Conservation (phyloP, 208 protist genomes). For the Endotrypanum monterogeii region DNA sequence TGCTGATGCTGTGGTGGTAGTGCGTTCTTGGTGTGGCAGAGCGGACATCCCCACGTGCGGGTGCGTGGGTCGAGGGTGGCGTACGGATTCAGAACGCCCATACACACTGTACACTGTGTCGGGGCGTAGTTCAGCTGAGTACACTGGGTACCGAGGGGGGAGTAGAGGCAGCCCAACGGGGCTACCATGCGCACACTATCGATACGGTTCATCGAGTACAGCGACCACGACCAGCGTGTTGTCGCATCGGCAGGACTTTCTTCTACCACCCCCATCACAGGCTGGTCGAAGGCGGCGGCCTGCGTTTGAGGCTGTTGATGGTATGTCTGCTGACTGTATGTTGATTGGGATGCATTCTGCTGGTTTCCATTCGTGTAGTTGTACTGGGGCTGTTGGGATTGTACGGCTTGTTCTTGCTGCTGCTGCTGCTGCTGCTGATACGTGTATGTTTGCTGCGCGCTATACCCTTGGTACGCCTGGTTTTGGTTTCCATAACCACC, state of each 20-base stretch:
- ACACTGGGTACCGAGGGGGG: conserved; percentile 92
- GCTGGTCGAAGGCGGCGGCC: conserved; percentile 11
- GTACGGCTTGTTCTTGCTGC: conserved; percentile 11
- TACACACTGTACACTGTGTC: conserved; percentile 92
- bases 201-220: conserved; percentile 94
- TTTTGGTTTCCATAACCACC: conserved; percentile 23
- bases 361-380: conserved; percentile 23
- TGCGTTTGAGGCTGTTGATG: conserved; percentile 38
- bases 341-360: conserved; percentile 9
- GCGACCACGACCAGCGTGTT: conserved; percentile 95
- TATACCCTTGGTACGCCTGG: conserved; percentile 31
- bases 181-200: conserved; percentile 95
- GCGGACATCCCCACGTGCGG: conserved; percentile 93
- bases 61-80: conserved; percentile 68
- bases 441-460: conserved; percentile 8
- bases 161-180: conserved; percentile 96
- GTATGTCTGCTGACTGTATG: conserved; percentile 22
- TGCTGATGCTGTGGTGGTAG: conserved; percentile 96
- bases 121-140: conserved; percentile 94
- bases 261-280: conserved; percentile 27
- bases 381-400: conserved; percentile 28
- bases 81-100: conserved; percentile 95
- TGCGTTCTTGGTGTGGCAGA: conserved; percentile 94
- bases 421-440: conserved; percentile 15
- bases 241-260: conserved; percentile 17